phyloP scores from a whole-genome alignment of 169 alveolate genomes.

The Amoebophrya sp. region DNA sequence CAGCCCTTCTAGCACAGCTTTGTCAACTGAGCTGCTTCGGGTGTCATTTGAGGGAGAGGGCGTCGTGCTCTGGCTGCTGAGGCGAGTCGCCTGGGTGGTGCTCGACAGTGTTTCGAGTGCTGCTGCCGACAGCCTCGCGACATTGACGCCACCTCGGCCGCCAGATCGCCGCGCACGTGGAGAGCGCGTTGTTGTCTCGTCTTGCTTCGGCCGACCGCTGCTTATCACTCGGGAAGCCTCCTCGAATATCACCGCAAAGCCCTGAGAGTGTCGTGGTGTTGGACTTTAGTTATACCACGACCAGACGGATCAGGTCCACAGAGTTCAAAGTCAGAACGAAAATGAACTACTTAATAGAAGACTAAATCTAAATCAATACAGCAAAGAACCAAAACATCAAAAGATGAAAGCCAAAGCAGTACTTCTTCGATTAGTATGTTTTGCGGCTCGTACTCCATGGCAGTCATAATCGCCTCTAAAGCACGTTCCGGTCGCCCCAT shows the following conservation, averaged over 20 bases:
- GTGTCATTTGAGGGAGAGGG: not conserved
- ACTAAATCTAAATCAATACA: too few species aligned
- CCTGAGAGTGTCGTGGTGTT: not conserved
- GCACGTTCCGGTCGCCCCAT: not conserved
- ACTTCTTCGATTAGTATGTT: not conserved
- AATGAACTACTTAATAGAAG: too few species aligned
- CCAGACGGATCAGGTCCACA: too few species aligned
- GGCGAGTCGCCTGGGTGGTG: not conserved
- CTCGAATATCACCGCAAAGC: not conserved
- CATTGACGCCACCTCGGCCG: not conserved
- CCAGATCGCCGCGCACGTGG: not conserved
- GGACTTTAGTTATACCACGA: too few species aligned
- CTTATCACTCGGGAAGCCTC: not conserved
- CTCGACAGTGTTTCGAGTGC: not conserved
- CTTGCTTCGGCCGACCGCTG: slow-evolving; percentile 9
- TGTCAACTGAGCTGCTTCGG: not conserved
- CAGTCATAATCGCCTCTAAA: not conserved
- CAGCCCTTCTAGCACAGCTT: not conserved
- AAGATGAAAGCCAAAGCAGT: not conserved
- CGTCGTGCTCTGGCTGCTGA: not conserved
- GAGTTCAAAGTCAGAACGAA: too few species aligned
- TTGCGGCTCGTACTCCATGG: not conserved
- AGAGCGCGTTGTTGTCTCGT: not conserved
- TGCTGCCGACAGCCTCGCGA: not conserved
- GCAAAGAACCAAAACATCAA: too few species aligned